phyloP scores from a whole-genome alignment of 257 asterid species.

The Nicotiana tabacum region DNA sequence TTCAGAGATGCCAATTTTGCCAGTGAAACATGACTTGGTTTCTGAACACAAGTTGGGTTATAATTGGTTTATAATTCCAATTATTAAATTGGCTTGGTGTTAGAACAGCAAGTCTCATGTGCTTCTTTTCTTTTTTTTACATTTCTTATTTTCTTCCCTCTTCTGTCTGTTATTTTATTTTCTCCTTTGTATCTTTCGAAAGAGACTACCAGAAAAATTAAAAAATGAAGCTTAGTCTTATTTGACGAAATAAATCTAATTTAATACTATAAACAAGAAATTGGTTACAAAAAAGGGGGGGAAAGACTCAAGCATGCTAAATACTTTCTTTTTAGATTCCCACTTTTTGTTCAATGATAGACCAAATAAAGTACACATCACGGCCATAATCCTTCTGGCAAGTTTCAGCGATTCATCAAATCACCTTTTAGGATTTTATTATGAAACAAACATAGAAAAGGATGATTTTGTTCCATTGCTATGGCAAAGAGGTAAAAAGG shows the following conservation, averaged over 20 bases:
- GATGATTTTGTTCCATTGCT: neutral
- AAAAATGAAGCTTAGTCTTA: too few relatives aligned
- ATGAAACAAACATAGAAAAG: neutral
- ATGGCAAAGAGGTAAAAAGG: too few relatives aligned
- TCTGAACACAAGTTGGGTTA: constrained; percentile 8
- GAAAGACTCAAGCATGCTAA: too few relatives aligned
- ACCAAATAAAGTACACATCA: neutral
- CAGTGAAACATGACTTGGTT: constrained; percentile 6
- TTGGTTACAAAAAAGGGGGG: too few relatives aligned
- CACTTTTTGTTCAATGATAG: too few relatives aligned
- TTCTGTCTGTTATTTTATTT: too few relatives aligned
- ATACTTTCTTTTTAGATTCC: too few relatives aligned
- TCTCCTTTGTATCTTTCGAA: neutral
- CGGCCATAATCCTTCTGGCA: neutral
- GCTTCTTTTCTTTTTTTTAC: neutral
- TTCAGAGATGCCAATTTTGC: constrained; percentile 2
- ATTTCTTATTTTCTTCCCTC: too few relatives aligned
- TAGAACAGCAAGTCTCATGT: neutral
- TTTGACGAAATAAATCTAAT: too few relatives aligned
- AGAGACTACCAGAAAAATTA: neutral
- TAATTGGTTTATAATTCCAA: neutral
- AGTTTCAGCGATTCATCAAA: neutral
- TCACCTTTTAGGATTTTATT: neutral
- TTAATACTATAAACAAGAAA: too few relatives aligned
- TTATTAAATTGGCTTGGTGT: neutral